These are phyloP conservation scores for Xylariaceae sp. DNA, from an alignment of 2,329 filamentous ascomycete genomes.

Conservation along the genomic window DNA sequence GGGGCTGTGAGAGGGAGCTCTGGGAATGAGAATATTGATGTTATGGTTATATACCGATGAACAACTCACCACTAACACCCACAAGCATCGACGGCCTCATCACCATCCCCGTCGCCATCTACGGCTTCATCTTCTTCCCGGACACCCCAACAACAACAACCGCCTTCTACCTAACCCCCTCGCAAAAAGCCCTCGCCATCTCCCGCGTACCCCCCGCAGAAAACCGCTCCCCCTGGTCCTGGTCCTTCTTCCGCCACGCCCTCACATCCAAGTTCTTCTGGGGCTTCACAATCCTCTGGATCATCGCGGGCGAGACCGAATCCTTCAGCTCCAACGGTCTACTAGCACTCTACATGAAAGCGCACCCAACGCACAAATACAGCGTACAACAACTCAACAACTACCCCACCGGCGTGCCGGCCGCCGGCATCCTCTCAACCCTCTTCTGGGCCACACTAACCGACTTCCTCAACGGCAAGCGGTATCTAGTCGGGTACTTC, in stretches of 20 bases:
- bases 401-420: slow-evolving; percentile 53
- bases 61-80: slow-evolving; percentile 1
- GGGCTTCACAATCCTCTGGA: slow-evolving; percentile 62
- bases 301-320: slow-evolving; percentile 66
- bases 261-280: slow-evolving; percentile 60
- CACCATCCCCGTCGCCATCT: slow-evolving; percentile 51
- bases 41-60: background rate
- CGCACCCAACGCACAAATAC: slow-evolving; percentile 40
- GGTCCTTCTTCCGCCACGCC: slow-evolving; percentile 49
- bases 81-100: slow-evolving; percentile 45
- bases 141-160: slow-evolving; percentile 47
- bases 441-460: slow-evolving; percentile 66
- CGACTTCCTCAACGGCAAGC: slow-evolving; percentile 57
- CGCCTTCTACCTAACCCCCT: slow-evolving; percentile 43
- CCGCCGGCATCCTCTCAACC: slow-evolving; percentile 54
- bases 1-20: background rate
- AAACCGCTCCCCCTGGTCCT: slow-evolving; percentile 42
- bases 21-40: background rate
- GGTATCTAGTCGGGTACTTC: slow-evolving; percentile 62
- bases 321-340: slow-evolving; percentile 63
- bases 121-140: slow-evolving; percentile 50
- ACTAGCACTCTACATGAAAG: slow-evolving; percentile 46
- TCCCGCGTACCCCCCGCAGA: slow-evolving; percentile 37
- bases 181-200: slow-evolving; percentile 35
- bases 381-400: slow-evolving; percentile 48